Evolutionary conservation across 2,329 filamentous ascomycete species (phyloP).

Genomic region (Diaporthe citri): DNA sequence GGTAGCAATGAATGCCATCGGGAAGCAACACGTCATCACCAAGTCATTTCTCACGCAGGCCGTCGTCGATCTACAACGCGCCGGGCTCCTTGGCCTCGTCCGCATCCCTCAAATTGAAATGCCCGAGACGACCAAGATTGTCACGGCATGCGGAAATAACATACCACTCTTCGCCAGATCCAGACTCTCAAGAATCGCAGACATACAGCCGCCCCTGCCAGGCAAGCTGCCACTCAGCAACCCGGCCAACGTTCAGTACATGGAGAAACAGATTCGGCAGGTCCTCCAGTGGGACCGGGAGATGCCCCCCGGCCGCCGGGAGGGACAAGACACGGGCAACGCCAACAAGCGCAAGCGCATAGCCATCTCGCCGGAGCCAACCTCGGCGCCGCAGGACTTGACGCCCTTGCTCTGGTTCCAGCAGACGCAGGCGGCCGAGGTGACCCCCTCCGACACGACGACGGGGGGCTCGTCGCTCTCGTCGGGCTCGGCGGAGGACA

Average conservation of each 20-base stretch:
- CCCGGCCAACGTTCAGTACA: conserved; percentile 44
- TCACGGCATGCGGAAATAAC: conserved; percentile 46
- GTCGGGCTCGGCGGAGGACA: not conserved
- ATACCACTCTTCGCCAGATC: conserved; percentile 64
- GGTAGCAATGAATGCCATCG: conserved; percentile 81
- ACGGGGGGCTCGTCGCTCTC: conserved; percentile 29
- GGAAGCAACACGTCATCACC: conserved; percentile 80
- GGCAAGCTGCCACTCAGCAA: conserved; percentile 57
- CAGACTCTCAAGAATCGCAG: conserved; percentile 56
- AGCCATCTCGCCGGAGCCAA: conserved; percentile 27
- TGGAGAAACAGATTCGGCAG: not conserved
- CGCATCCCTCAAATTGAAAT: conserved; percentile 40
- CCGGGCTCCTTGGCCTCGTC: conserved; percentile 24
- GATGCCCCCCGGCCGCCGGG: conserved; percentile 67
- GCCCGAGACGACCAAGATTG: conserved; percentile 45
- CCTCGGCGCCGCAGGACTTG: not conserved
- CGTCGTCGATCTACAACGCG: conserved; percentile 79
- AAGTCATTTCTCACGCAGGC: conserved; percentile 88
- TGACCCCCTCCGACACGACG: conserved; percentile 19
- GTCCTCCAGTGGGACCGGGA: conserved; percentile 66
- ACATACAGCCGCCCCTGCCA: conserved; percentile 57
- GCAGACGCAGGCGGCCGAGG: conserved; percentile 16
- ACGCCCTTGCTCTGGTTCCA: conserved; percentile 13
- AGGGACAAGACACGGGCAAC: not conserved
- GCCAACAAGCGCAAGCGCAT: conserved; percentile 39